Percentiles rank a stretch among this genome's conserved stretches.
These are phyloP conservation scores for Ceriops decandra DNA, from an alignment of 345 rosid genomes.

Conservation along the genomic window DNA sequence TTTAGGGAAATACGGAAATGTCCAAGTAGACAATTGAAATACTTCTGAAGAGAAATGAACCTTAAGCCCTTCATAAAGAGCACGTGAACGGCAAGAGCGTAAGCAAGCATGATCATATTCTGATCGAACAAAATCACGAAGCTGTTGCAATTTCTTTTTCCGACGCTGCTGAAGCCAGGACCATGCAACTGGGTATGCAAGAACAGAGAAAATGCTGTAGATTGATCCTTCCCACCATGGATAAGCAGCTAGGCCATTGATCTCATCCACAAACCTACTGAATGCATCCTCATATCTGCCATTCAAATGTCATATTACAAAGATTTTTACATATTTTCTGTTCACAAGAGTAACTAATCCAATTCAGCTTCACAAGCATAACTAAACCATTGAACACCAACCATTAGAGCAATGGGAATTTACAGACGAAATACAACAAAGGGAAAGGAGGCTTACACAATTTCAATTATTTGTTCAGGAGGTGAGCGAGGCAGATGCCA, in stretches of 20 bases:
- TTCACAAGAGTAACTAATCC: not conserved
- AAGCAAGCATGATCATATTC: slow-evolving; percentile 95
- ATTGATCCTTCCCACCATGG: slow-evolving; percentile 98
- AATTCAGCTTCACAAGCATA: not conserved
- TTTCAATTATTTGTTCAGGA: slow-evolving; percentile 72
- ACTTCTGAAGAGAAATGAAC: slow-evolving; percentile 31
- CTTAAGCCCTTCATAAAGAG: slow-evolving; percentile 93
- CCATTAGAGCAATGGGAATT: not conserved
- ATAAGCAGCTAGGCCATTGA: slow-evolving; percentile 78
- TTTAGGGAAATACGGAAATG: too few relatives aligned
- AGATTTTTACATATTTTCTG: not conserved
- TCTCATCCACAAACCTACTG: slow-evolving; percentile 81
- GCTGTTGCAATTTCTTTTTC: slow-evolving; percentile 72
- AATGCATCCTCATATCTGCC: slow-evolving; percentile 84
- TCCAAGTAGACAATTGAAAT: not conserved
- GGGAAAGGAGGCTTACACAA: slow-evolving; percentile 57
- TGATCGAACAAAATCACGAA: slow-evolving; percentile 92
- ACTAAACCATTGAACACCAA: not conserved
- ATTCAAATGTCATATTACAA: slow-evolving; percentile 14
- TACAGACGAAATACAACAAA: not conserved
- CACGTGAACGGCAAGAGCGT: slow-evolving; percentile 95
- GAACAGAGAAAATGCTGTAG: slow-evolving; percentile 61
- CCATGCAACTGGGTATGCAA: slow-evolving; percentile 91
- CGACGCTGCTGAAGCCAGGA: slow-evolving; percentile 84
- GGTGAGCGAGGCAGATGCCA: slow-evolving; percentile 83